Percentiles rank a stretch among this genome's conserved stretches.
These are phyloP conservation scores for Cupressus sempervirens DNA, from an alignment of 75 land plant genomes.

Conservation along the genomic window DNA sequence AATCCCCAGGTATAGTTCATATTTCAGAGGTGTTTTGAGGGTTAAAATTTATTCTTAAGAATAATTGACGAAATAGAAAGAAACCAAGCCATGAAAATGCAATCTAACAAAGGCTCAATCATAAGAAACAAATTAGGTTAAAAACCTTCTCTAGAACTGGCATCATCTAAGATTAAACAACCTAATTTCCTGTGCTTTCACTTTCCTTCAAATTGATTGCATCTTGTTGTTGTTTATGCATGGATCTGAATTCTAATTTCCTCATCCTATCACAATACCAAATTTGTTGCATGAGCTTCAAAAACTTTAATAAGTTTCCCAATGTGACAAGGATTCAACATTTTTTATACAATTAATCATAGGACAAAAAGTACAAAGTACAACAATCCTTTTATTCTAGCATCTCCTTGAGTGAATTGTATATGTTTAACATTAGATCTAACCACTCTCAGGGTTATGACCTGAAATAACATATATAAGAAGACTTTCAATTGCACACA, in stretches of 20 bases:
- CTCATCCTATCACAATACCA: not conserved
- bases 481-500: too few species aligned
- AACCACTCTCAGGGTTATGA: not conserved
- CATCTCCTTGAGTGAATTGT: not conserved
- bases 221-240: not conserved
- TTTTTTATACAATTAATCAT: too few species aligned
- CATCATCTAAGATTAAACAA: not conserved
- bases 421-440: not conserved
- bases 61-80: not conserved
- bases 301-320: not conserved
- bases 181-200: not conserved
- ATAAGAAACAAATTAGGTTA: not conserved
- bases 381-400: too few species aligned
- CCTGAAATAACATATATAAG: not conserved
- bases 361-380: not conserved
- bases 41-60: not conserved
- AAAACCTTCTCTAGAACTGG: not conserved
- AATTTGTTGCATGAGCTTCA: too few species aligned
- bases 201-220: not conserved
- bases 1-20: not conserved
- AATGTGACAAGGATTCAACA: not conserved
- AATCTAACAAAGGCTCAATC: not conserved
- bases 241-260: not conserved
- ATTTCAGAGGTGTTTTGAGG: not conserved
- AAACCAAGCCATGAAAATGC: not conserved